Evolutionary conservation across 2,329 filamentous ascomycete species (phyloP), one percentile per base, ranked within the genome.

Genomic region (Hymenoscyphus infarciens): DNA sequence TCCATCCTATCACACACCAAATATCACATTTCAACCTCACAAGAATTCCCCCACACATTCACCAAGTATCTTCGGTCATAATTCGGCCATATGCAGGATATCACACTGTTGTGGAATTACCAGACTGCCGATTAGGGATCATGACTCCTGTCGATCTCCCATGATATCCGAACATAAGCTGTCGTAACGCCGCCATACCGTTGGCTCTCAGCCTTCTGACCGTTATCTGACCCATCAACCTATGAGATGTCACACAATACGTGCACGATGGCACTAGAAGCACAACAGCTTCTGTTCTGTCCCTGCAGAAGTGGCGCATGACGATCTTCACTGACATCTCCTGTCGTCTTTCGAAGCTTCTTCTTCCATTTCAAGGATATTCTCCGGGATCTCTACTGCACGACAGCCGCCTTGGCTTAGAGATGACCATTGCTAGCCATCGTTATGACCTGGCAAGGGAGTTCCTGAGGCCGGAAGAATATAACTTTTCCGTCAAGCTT

Each of bases 61-160:
- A 61, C 8, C 5, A 16, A 42, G 15, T 8, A 31, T 53, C 11
- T n/a, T 49, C 59, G 59, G 62, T 59, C 59, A 42, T 58, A 57
- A 61, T 15, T 61, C 62, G 62, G 59, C 15, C 29, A 29, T 61
- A 63, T 61, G 42, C 61, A 63, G 27, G 35, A 57, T 15, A 57
- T 61, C 55, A 60, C 29, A 45, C 55, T 56, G 19, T 22, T 13
- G n/a, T 22, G 11, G 56, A 38, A 25, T n/a, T 11, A 33, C 39
- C 16, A 54, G 42, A 54, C 39, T 56, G 25, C 49, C 56, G 56
- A 57, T 39, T 16, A 49, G 25, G 56, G 42, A 33, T 58, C 33
- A 35, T 54, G 52, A 56, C 56, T 63, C 61, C 61, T 63, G 61
- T 45, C 45, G 42, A 63, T 63, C 61, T 35, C 11, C 39, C 56